Conservation (phyloP, 2,329 filamentous ascomycete genomes). For the Diaporthe ilicicola region DNA sequence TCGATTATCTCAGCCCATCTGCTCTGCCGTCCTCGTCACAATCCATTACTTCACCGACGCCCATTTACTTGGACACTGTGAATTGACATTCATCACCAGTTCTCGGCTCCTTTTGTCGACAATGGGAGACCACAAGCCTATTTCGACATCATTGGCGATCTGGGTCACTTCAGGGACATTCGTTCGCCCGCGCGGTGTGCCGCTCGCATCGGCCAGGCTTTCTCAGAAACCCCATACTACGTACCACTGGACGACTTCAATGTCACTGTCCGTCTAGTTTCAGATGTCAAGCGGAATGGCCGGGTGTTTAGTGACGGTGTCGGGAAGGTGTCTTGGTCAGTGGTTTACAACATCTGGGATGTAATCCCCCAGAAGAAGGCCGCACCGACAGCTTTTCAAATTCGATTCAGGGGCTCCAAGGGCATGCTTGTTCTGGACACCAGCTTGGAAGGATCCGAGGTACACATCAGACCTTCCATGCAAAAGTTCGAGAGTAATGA, state of each 20-base stretch:
- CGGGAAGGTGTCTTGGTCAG: slow-evolving; percentile 72
- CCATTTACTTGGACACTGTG: too few species aligned
- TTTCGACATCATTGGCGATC: slow-evolving; percentile 52
- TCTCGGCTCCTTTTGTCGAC: slow-evolving; percentile 56
- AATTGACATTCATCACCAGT: slow-evolving; percentile 45
- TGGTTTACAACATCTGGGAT: slow-evolving; percentile 69
- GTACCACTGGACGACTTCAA: slow-evolving; percentile 55
- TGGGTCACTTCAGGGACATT: slow-evolving; percentile 62
- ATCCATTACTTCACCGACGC: rapidly evolving
- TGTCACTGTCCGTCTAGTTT: slow-evolving; percentile 48
- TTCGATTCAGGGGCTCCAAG: slow-evolving; percentile 78
- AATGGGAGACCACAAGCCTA: slow-evolving; percentile 45
- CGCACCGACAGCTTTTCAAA: slow-evolving; percentile 75
- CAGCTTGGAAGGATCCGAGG: slow-evolving; percentile 61
- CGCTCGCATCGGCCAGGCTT: slow-evolving; percentile 71
- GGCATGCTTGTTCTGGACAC: slow-evolving; percentile 80
- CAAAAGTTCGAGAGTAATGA: slow-evolving; percentile 74
- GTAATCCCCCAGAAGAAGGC: slow-evolving; percentile 56
- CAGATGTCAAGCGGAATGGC: slow-evolving; percentile 58
- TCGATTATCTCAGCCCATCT: too few species aligned
- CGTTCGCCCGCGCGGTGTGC: slow-evolving; percentile 63
- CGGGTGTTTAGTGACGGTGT: slow-evolving; percentile 82
- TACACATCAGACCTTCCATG: slow-evolving; percentile 79
- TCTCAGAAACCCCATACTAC: slow-evolving; percentile 76
- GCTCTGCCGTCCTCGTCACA: neutral